Evolutionary conservation across 192 early-diverging fungal species (phyloP).

Genomic region (Umbelopsis vinacea): DNA sequence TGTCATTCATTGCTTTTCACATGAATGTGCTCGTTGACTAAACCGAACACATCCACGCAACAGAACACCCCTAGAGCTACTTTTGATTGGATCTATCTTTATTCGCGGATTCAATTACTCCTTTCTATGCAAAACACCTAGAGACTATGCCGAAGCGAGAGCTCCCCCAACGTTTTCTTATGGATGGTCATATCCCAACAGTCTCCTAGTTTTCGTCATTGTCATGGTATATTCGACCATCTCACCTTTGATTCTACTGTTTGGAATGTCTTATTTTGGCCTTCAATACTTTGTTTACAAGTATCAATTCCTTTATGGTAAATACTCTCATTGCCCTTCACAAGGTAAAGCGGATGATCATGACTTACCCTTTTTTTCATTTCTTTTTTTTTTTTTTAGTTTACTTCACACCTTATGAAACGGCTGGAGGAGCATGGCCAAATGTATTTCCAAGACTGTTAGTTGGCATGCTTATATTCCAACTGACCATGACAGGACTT

Average conservation of each 20-base stretch:
- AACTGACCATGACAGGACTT: slow-evolving; percentile 65
- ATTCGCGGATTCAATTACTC: slow-evolving; percentile 52
- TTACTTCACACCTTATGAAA: slow-evolving; percentile 73
- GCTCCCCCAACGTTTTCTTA: slow-evolving; percentile 68
- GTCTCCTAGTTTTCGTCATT: slow-evolving; percentile 70
- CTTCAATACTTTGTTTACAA: slow-evolving; percentile 73
- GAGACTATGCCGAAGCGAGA: slow-evolving; percentile 71
- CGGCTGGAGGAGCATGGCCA: slow-evolving; percentile 71
- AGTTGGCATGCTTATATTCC: slow-evolving; percentile 66
- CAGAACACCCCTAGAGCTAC: slow-evolving; percentile 64
- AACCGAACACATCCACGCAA: background rate
- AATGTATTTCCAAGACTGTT: slow-evolving; percentile 68
- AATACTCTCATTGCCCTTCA: background rate
- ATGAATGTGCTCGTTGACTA: background rate
- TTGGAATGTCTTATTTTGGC: slow-evolving; percentile 67
- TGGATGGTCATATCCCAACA: slow-evolving; percentile 66
- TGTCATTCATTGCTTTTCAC: background rate
- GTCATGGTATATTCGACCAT: slow-evolving; percentile 74
- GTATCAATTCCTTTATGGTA: slow-evolving; percentile 74
- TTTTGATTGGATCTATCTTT: slow-evolving; percentile 64
- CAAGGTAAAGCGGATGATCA: background rate
- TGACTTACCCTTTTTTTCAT: no score
- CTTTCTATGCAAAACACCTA: slow-evolving; percentile 70
- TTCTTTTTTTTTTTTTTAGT: no score
- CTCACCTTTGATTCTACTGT: slow-evolving; percentile 69